Percentiles rank a stretch among this genome's conserved stretches.
Conservation (phyloP, 208 protist genomes). For the Trypanosoma cruzi region DNA sequence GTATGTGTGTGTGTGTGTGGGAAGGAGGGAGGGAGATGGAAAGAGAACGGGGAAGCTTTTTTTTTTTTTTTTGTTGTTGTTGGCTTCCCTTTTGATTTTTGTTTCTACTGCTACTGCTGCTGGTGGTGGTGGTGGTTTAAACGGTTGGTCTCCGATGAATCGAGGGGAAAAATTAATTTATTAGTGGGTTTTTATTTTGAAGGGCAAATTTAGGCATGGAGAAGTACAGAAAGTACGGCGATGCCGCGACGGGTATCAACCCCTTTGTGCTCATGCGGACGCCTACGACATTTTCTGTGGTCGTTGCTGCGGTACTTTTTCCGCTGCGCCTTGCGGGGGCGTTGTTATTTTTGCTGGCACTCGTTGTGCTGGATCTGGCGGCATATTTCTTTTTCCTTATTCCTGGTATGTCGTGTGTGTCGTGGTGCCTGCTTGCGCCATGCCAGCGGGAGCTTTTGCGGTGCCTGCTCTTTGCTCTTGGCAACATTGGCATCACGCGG, state of each 20-base stretch:
- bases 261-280: conserved; percentile 58
- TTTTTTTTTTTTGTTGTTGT: not conserved
- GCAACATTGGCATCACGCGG: conserved; percentile 39
- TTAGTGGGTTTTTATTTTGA: not conserved
- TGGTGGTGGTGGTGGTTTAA: not conserved
- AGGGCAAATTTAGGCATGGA: conserved; percentile 41
- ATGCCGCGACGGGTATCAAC: conserved; percentile 81
- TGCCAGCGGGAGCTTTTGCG: conserved; percentile 52
- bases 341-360: conserved; percentile 37
- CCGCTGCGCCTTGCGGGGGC: conserved; percentile 53
- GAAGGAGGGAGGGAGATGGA: not conserved
- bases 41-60: no score
- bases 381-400: conserved; percentile 41
- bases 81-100: not conserved
- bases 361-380: conserved; percentile 55
- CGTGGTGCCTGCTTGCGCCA: conserved; percentile 34
- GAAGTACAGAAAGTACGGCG: conserved; percentile 77
- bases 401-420: conserved; percentile 33
- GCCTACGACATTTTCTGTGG: conserved; percentile 38
- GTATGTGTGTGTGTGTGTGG: not conserved
- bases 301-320: conserved; percentile 49
- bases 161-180: not conserved
- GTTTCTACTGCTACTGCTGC: not conserved
- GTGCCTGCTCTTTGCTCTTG: conserved; percentile 60
- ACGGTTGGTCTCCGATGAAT: not conserved